Evolutionary conservation across 495 filamentous ascomycete genomes (phyloP), one percentile per base, ranked within the genome.

Genomic region (Hypoxylon rickii): DNA sequence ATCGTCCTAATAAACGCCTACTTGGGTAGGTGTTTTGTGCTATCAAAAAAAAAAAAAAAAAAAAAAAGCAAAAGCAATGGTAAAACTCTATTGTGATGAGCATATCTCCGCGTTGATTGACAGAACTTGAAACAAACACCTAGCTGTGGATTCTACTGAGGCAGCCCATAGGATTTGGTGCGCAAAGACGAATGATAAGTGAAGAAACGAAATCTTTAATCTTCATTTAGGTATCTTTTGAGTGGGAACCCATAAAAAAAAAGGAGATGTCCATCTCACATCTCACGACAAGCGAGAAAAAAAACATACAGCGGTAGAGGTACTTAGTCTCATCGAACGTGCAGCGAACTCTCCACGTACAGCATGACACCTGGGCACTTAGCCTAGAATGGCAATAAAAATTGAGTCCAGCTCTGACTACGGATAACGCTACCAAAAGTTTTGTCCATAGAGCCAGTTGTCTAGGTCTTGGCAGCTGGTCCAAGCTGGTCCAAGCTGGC

Each of bases 31-130:
- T n/a, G n/a, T n/a, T n/a, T n/a, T n/a, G n/a, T n/a, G n/a, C n/a
- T n/a, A n/a, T n/a, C n/a, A n/a, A n/a, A n/a, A n/a, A n/a, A n/a
- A n/a, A n/a, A n/a, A n/a, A n/a, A n/a, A n/a, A n/a, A n/a, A n/a
- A n/a, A n/a, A n/a, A n/a, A n/a, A n/a, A n/a, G n/a, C n/a, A n/a
- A n/a, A n/a, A n/a, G n/a, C n/a, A n/a, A n/a, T n/a, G n/a, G n/a
- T n/a, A n/a, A 41, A 50, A 55, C 57, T 42, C 46, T 61, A 61
- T 61, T 61, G 51, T 48, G 58, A 61, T 61, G 51, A 44, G 46
- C 58, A 31, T 10, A 47, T 47, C 12, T 24, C 44, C 36, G 46
- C 16, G 7, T 24, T 41, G 51, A 61, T 61, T 55, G 36, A 41
- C 58, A 46, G 46, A 55, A 24, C 29, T n/a, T 61, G 58, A 61